Evolutionary conservation across 495 filamentous ascomycete genomes (phyloP).

Genomic region (Aspergillus sparsus): DNA sequence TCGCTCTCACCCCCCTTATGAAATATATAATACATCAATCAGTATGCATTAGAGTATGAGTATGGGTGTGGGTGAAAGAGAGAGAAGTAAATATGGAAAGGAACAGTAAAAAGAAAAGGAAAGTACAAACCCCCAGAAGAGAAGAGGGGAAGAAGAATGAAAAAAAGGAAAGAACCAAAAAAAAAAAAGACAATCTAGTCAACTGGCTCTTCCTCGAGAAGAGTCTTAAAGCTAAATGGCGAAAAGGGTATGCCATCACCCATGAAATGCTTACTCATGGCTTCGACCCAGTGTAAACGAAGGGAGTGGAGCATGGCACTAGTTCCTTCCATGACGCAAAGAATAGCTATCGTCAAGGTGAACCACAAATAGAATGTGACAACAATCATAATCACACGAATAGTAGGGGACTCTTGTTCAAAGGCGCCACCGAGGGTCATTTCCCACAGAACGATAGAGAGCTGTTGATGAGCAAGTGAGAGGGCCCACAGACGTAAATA

Average conservation of each 20-base stretch:
- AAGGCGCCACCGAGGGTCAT: slow-evolving; percentile 90
- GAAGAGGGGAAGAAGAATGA: slow-evolving; percentile 12
- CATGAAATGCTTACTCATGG: slow-evolving; percentile 99
- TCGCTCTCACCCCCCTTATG: background rate
- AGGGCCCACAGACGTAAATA: slow-evolving; percentile 98
- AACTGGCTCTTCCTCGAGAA: slow-evolving; percentile 81
- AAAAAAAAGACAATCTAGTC: slow-evolving; percentile 40
- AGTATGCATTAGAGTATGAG: too few relatives aligned
- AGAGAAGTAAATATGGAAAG: background rate
- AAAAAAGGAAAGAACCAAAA: slow-evolving; percentile 19
- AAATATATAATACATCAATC: slow-evolving; percentile 18
- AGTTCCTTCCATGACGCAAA: slow-evolving; percentile 81
- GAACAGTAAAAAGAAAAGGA: slow-evolving; percentile 3
- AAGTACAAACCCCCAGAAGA: background rate
- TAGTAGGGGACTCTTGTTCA: slow-evolving; percentile 54
- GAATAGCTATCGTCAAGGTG: slow-evolving; percentile 72
- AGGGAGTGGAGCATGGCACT: slow-evolving; percentile 92
- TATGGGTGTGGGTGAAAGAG: too few relatives aligned
- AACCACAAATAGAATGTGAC: slow-evolving; percentile 87
- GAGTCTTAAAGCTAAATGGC: slow-evolving; percentile 85
- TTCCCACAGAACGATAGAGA: slow-evolving; percentile 91
- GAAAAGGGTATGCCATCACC: slow-evolving; percentile 89
- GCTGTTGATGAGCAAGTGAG: slow-evolving; percentile 95
- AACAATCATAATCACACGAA: slow-evolving; percentile 78
- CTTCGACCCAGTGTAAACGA: slow-evolving; percentile 97